phyloP scores from a whole-genome alignment of 805 yeast genomes.

The Metschnikowia similis region DNA sequence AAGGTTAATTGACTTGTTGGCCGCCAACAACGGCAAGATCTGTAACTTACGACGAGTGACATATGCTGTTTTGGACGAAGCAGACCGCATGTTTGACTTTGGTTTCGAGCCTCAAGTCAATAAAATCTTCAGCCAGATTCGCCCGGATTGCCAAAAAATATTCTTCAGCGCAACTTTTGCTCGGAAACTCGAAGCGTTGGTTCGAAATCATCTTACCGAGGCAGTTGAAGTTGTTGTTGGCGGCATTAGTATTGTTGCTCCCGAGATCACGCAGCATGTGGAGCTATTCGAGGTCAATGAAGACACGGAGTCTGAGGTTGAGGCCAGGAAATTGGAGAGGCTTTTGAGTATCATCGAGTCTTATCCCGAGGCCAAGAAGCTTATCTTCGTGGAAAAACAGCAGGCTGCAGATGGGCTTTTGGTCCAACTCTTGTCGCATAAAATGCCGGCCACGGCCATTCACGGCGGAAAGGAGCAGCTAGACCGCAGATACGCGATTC shows the following conservation, averaged over 20 bases:
- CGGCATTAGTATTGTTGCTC: constrained; percentile 73
- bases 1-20: constrained; percentile 79
- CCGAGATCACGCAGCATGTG: constrained; percentile 70
- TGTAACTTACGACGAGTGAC: constrained; percentile 65
- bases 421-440: constrained; percentile 46
- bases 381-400: constrained; percentile 87
- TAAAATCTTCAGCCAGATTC: constrained; percentile 66
- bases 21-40: constrained; percentile 78
- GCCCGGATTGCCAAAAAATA: constrained; percentile 87
- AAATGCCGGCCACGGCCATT: constrained; percentile 60
- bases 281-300: constrained; percentile 50
- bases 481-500: constrained; percentile 72
- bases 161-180: constrained; percentile 95
- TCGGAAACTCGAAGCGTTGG: constrained; percentile 68
- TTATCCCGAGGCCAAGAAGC: constrained; percentile 46
- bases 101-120: constrained; percentile 96
- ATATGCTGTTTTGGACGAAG: constrained; percentile 89
- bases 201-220: constrained; percentile 53
- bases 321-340: constrained; percentile 45
- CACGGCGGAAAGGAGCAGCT: constrained; percentile 92
- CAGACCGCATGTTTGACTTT: constrained; percentile 93
- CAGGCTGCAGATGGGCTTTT: constrained; percentile 74
- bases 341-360: constrained; percentile 55
- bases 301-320: constrained; percentile 6
- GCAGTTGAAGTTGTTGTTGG: constrained; percentile 82